phyloP scores from a whole-genome alignment of 1,139 yeast genomes.

The Sugiyamaella novakii region DNA sequence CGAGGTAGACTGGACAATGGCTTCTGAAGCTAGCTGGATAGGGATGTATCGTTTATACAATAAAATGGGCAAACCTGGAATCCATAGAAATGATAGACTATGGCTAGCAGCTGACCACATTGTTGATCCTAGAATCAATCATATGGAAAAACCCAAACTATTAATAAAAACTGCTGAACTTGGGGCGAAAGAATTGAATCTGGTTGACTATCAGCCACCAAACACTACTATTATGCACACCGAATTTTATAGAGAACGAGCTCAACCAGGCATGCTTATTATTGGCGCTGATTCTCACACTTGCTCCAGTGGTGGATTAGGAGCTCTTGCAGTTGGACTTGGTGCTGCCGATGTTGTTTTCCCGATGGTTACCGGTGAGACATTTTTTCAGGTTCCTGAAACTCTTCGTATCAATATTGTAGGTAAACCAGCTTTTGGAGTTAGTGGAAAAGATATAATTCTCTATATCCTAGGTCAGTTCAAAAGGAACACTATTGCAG shows the following conservation, averaged over 20 bases:
- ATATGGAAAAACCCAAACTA: constrained; percentile 21
- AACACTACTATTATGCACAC: constrained; percentile 26
- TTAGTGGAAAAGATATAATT: constrained; percentile 23
- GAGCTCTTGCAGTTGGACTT: constrained; percentile 24
- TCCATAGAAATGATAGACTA: constrained; percentile 21
- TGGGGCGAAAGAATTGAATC: constrained; percentile 23
- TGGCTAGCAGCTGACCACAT: constrained; percentile 28
- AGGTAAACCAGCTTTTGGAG: constrained; percentile 24
- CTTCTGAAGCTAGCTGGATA: constrained; percentile 25
- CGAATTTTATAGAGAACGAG: constrained; percentile 25
- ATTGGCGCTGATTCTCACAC: constrained; percentile 26
- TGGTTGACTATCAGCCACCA: constrained; percentile 24
- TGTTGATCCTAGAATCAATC: constrained; percentile 25
- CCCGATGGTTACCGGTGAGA: constrained; percentile 24
- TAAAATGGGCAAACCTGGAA: constrained; percentile 24
- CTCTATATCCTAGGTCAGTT: constrained; percentile 21
- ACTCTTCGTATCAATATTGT: constrained; percentile 20
- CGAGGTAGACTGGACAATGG: constrained; percentile 26
- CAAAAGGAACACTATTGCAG: constrained; percentile 24
- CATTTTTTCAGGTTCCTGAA: constrained; percentile 25
- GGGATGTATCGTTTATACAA: constrained; percentile 22
- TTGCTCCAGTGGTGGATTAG: constrained; percentile 25
- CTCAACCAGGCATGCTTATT: constrained; percentile 25
- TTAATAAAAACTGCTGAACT: constrained; percentile 21
- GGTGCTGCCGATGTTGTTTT: constrained; percentile 25